These are phyloP conservation scores for Geranium incanum DNA, from an alignment of 441 rosid species.

Conservation along the genomic window DNA sequence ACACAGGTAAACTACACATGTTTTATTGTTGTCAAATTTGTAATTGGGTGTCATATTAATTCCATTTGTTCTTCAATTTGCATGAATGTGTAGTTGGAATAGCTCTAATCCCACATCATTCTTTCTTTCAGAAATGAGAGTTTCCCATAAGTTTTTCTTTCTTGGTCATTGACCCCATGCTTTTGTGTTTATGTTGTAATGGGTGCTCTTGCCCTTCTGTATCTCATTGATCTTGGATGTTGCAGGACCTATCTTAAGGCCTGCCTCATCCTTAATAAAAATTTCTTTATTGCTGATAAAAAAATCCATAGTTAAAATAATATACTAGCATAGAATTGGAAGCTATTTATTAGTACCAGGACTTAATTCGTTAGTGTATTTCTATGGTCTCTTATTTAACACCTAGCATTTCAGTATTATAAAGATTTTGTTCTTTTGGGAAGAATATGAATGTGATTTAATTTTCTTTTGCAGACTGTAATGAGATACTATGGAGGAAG, in stretches of 20 bases:
- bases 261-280: too few species aligned
- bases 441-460: neutral
- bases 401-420: neutral
- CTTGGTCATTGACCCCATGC: too few species aligned
- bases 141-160: neutral
- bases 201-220: too few species aligned
- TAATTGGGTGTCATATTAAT: neutral
- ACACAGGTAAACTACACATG: constrained; percentile 39
- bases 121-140: neutral
- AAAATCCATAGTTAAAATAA: too few species aligned
- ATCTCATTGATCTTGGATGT: too few species aligned
- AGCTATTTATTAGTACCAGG: constrained; percentile 2
- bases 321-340: neutral
- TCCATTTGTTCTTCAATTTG: neutral
- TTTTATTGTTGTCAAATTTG: too few species aligned
- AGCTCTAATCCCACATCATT: neutral
- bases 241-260: too few species aligned
- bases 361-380: constrained; percentile 2
- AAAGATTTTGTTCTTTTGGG: neutral
- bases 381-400: neutral
- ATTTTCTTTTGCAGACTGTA: constrained; percentile 44
- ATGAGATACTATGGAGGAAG: constrained; percentile 79
- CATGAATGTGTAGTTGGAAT: neutral
- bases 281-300: too few species aligned
- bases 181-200: too few species aligned